Base-by-base conservation (phyloP, 2,329 filamentous ascomycete genomes). In the Xylaria polymorpha region DNA sequence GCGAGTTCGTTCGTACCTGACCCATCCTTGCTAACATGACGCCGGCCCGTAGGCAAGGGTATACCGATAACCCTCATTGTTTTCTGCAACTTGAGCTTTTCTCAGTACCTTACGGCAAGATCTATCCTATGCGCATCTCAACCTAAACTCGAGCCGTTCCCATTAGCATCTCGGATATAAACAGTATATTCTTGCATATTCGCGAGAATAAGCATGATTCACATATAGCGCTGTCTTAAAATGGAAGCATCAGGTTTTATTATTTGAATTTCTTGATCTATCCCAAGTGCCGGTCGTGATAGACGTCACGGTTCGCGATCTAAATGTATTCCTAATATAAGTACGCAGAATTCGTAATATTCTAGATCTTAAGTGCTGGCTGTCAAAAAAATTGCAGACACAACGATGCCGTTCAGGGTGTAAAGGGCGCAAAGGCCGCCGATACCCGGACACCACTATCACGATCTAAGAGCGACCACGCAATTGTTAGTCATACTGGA, bases 1-100 rank as follows among this genome's bases (percentile, higher is more conserved):
- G 29, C 2, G 73, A 77, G 10, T 72, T 68, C 0, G 67, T 71
- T 29, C 71, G 72, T 12, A 73, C 71, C 22, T 77, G 70, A 72
- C 25, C 12, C 15, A 18, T 39, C 32, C 8, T 9, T 7, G 22
- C 8, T 18, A n/a, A 46, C 39, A 5, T 46, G 18, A 41, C 6
- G 41, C 37, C 46, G n/a, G 22, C 15, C 25, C 15, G 15, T 39
- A 41, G 15, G 14, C 41, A 35, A 10, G 9, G 15, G 10, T 64
- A 5, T 55, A 22, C 41, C 14, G 29, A 15, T 15, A 48, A 25
- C 50, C 32, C 14, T 8, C 18, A 25, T 29, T 20, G 14, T 32
- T 41, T 9, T 4, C 15, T 25, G 9, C 15, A 35, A 53, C 4
- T 48, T 53, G 6, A 37, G 50, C 10, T 39, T 56, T 37, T 5